Evolutionary conservation across 371 early-diverging fungal species (phyloP).

Genomic region (Mucor mucedo): DNA sequence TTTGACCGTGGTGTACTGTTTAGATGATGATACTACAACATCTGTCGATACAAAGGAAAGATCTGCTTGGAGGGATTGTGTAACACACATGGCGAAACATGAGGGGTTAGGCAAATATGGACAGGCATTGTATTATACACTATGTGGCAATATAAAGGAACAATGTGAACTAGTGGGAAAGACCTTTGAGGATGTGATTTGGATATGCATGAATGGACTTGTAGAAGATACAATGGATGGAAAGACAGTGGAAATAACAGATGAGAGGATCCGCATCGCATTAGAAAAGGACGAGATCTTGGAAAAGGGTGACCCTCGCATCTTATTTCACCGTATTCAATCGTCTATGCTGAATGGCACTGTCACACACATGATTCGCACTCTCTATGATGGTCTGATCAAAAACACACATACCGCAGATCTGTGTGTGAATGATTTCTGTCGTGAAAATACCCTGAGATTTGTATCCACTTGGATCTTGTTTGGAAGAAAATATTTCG

Average conservation of each 20-base stretch:
- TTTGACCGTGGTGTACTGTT: background rate
- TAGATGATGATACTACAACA: background rate
- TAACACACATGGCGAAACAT: constrained; percentile 7
- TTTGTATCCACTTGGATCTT: constrained; percentile 28
- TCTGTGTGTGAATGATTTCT: background rate
- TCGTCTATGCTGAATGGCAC: constrained; percentile 14
- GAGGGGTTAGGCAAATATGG: background rate
- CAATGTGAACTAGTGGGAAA: constrained; percentile 24
- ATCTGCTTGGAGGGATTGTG: constrained; percentile 8
- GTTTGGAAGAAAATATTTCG: constrained; percentile 24
- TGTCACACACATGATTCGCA: background rate
- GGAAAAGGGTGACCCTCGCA: constrained; percentile 20
- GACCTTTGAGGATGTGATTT: constrained; percentile 46
- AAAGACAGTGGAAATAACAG: background rate
- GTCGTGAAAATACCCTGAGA: constrained; percentile 9
- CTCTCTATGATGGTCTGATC: constrained; percentile 7
- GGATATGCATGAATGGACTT: constrained; percentile 36
- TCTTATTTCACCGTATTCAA: constrained; percentile 29
- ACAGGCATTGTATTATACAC: background rate
- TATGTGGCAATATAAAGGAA: constrained; percentile 9
- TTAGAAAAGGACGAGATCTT: constrained; percentile 20
- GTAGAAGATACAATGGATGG: constrained; percentile 18
- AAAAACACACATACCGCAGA: background rate
- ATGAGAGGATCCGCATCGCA: constrained; percentile 1
- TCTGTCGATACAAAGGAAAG: constrained; percentile 3